Evolutionary conservation across 1,139 yeast species (phyloP).

Genomic region (Debaryomyces fabryi): DNA sequence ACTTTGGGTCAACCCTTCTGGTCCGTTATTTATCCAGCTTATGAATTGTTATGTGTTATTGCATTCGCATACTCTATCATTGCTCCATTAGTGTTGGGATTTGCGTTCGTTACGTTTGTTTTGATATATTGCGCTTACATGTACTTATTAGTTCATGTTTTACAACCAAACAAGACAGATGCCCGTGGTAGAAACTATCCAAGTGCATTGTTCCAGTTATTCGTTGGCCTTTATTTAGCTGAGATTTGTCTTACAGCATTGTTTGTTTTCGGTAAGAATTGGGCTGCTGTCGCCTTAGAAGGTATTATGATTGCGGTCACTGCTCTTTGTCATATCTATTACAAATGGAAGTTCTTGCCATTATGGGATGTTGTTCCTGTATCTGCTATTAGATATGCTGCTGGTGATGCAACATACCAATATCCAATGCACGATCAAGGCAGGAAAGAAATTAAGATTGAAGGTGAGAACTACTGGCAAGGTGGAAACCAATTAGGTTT

Average conservation of each 20-base stretch:
- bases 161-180: constrained; percentile 55
- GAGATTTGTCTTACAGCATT: constrained; percentile 67
- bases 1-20: constrained; percentile 47
- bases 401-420: constrained; percentile 52
- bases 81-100: constrained; percentile 51
- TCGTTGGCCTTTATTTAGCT: constrained; percentile 66
- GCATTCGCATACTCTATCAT: constrained; percentile 45
- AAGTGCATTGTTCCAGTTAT: constrained; percentile 64
- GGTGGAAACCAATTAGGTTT: constrained; percentile 48
- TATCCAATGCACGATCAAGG: constrained; percentile 69
- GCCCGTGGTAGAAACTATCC: constrained; percentile 70
- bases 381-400: constrained; percentile 63
- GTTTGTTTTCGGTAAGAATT: constrained; percentile 68
- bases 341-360: constrained; percentile 61
- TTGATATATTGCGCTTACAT: constrained; percentile 63
- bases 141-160: constrained; percentile 57
- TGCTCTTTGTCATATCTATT: constrained; percentile 55
- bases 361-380: constrained; percentile 73
- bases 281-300: constrained; percentile 74
- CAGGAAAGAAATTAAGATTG: constrained; percentile 52
- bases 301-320: constrained; percentile 55
- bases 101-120: constrained; percentile 47
- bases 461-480: constrained; percentile 55
- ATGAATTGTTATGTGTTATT: constrained; percentile 42
- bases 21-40: constrained; percentile 43